Evolutionary conservation across 768 basidiomycete species (phyloP).

Genomic region (Mycena latifolia): DNA sequence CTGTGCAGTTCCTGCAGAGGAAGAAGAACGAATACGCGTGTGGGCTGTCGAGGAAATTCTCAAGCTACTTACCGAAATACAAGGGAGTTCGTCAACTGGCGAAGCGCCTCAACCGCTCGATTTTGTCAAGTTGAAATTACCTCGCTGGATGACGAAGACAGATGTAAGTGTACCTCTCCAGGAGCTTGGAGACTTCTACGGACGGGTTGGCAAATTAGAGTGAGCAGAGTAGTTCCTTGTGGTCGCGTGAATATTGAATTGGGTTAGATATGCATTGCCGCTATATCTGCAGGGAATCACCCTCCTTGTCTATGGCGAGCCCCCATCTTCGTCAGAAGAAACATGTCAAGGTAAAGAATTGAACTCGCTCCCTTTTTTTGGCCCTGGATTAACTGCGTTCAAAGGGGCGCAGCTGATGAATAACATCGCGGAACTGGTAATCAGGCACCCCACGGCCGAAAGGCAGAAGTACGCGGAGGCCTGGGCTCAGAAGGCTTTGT

Average conservation of each 20-base stretch:
- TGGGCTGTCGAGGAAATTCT: conserved; percentile 31
- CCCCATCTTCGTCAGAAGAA: conserved; percentile 8
- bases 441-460: conserved; percentile 21
- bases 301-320: conserved; percentile 46
- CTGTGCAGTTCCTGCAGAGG: not conserved
- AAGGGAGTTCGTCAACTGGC: conserved; percentile 9
- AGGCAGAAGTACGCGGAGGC: conserved; percentile 46
- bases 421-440: conserved; percentile 29
- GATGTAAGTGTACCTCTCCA: conserved; percentile 63
- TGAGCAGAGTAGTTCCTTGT: conserved; percentile 38
- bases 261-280: conserved; percentile 56
- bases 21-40: conserved; percentile 28
- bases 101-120: conserved; percentile 40
- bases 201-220: conserved; percentile 55
- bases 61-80: conserved; percentile 20
- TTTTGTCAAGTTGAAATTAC: conserved; percentile 57
- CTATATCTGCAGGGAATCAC: conserved; percentile 61
- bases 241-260: not conserved
- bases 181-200: conserved; percentile 60
- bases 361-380: not conserved
- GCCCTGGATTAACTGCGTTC: not conserved
- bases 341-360: conserved; percentile 26
- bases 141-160: conserved; percentile 57
- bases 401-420: conserved; percentile 32
- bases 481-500: conserved; percentile 58